Percentiles rank a stretch among this genome's conserved stretches.
phyloP scores from a whole-genome alignment of 441 rosid genomes.

The Arabidopsis lyrata region DNA sequence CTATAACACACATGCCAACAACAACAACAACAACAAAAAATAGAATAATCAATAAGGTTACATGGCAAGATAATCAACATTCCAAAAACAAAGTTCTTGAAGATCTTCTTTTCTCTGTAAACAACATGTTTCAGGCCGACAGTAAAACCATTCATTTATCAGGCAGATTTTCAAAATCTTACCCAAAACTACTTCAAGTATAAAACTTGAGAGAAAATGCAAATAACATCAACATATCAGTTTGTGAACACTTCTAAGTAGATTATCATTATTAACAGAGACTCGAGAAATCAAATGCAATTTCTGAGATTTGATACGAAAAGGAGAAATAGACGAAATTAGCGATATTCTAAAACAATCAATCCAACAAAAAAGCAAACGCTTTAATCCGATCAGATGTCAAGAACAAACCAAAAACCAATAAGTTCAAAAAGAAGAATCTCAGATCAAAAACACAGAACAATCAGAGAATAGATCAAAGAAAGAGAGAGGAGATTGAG shows the following conservation, averaged over 20 bases:
- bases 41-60: not conserved
- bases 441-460: constrained; percentile 19
- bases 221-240: constrained; percentile 9
- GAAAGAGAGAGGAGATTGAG: constrained; percentile 8
- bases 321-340: not conserved
- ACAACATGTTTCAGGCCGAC: not conserved
- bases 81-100: constrained; percentile 1
- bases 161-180: not conserved
- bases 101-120: not conserved
- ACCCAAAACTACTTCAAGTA: not conserved
- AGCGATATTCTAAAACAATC: not conserved
- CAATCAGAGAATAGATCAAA: constrained; percentile 23
- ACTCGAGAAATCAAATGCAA: constrained; percentile 6
- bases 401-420: not conserved
- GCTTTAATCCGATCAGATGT: constrained; percentile 5
- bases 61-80: not conserved
- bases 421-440: constrained; percentile 6
- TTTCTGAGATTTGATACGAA: constrained; percentile 18
- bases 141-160: not conserved
- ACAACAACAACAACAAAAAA: not conserved
- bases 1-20: constrained; percentile 19
- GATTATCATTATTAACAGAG: not conserved
- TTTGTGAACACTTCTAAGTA: not conserved
- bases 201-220: not conserved
- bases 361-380: constrained; percentile 22